Base-by-base conservation (phyloP, 306 rosid genomes). In the Vicia sativa region DNA sequence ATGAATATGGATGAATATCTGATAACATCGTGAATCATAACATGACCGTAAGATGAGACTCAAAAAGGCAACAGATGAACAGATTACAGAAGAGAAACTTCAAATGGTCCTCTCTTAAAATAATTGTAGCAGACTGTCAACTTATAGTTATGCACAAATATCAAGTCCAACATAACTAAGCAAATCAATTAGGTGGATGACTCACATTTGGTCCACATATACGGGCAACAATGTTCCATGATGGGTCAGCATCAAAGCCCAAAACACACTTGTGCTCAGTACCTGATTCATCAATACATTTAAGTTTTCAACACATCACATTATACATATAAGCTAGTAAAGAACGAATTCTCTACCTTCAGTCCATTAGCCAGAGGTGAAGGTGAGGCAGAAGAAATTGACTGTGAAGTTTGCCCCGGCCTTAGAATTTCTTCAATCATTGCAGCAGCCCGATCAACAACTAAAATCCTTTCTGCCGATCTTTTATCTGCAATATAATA, bases 191-290 rank as follows among this genome's bases (percentile, higher is more conserved):
- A 59, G 43, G 74, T 16, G 41, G 37, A 25, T 58, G 76, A 61
- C 99, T 85, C 74, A 93, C 99, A 76, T 81, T 93, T 83, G 97
- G 99, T 67, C 99, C 99, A n/a, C 87, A 87, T 69, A 93, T 86
- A 63, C 90, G 89, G 62, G 95, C 84, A 72, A 86, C 86, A 79
- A 93, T 88, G 68, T 85, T 86, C 77, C 84, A 67, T 38, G 95
- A 93, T 34, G 86, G 95, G 69, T 88, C 95, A 65, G 87, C 83
- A 41, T 88, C 95, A 82, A 93, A 90, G 52, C 99, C 97, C 90
- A 93, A 67, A 85, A 88, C 19, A 86, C 90, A 73, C 87, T 76
- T 7, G 82, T 57, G 82, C 78, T 87, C 25, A 71, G 70, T 73
- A 77, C 76, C 95, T 93, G 81, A 68, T 58, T 68, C 68, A 64